Conservation (phyloP, 83 land plant genomes). For the Larix sibirica region DNA sequence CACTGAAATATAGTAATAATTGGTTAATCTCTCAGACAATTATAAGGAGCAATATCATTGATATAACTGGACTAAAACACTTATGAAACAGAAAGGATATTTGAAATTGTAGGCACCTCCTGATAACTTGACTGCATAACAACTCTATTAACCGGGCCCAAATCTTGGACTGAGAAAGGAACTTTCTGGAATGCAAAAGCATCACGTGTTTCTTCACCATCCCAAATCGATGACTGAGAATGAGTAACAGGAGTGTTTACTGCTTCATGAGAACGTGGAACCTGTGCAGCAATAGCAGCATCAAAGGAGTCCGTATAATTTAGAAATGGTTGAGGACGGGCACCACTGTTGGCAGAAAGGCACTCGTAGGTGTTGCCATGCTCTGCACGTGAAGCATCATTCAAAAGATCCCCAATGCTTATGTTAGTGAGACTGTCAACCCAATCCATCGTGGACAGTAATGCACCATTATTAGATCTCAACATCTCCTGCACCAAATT, state of each 20-base stretch:
- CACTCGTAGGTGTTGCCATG: constrained; percentile 20
- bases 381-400: constrained; percentile 45
- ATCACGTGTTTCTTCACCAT: constrained; percentile 86
- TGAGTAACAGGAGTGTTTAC: constrained; percentile 10
- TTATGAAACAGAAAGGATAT: background rate
- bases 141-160: background rate
- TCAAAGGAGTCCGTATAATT: constrained; percentile 78
- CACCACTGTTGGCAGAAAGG: constrained; percentile 24
- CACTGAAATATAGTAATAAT: background rate
- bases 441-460: constrained; percentile 66
- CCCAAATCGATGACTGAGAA: constrained; percentile 41
- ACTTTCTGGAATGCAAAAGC: constrained; percentile 62
- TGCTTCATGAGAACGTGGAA: constrained; percentile 27
- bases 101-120: constrained; percentile 3
- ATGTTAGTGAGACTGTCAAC: constrained; percentile 80
- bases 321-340: constrained; percentile 31
- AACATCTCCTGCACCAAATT: constrained; percentile 27
- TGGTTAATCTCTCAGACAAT: background rate
- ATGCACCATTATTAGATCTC: constrained; percentile 14
- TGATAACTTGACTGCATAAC: constrained; percentile 10
- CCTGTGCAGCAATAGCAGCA: constrained; percentile 81
- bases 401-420: constrained; percentile 69
- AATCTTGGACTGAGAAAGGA: constrained; percentile 12
- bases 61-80: constrained; percentile 24
- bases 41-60: background rate